Percentiles rank a stretch among this genome's conserved stretches.
phyloP scores from a whole-genome alignment of 345 rosid genomes.

The Eucalyptus cladocalyx region DNA sequence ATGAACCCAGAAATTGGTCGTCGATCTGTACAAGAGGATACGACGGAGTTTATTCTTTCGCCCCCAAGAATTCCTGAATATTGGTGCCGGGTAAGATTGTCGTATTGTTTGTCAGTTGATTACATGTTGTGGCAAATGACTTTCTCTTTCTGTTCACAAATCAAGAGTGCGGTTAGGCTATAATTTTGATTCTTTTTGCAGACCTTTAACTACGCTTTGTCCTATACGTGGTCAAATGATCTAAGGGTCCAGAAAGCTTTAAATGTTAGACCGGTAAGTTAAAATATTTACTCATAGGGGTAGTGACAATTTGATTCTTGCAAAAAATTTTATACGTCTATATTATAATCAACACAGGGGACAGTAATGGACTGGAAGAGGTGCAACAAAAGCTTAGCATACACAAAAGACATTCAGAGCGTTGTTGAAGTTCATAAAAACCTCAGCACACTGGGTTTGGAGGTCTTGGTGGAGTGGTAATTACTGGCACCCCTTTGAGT shows the following conservation, averaged over 20 bases:
- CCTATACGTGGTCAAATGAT: slow-evolving; percentile 17
- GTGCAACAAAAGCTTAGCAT: slow-evolving; percentile 14
- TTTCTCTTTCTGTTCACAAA: background rate
- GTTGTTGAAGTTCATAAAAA: slow-evolving; percentile 12
- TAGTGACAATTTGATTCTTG: background rate
- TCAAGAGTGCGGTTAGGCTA: background rate
- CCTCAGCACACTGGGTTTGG: slow-evolving; percentile 4
- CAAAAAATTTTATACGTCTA: background rate
- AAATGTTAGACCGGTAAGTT: slow-evolving; percentile 8
- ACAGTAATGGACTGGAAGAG: slow-evolving; percentile 5
- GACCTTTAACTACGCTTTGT: slow-evolving; percentile 17
- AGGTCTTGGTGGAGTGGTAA: slow-evolving; percentile 20
- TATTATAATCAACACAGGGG: background rate
- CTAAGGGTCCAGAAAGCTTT: slow-evolving; percentile 12
- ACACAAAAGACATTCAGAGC: background rate
- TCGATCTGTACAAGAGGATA: background rate
- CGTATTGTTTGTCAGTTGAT: background rate
- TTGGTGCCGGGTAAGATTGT: slow-evolving; percentile 7
- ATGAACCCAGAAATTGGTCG: background rate
- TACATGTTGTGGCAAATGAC: background rate
- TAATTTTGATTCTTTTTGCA: background rate
- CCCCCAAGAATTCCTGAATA: slow-evolving; percentile 2
- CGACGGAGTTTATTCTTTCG: background rate
- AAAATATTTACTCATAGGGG: background rate
- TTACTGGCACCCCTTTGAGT: background rate